Percentiles rank a stretch among this genome's conserved stretches.
phyloP scores from a whole-genome alignment of 2,329 filamentous ascomycete species.

The Samsoniella hepiali region DNA sequence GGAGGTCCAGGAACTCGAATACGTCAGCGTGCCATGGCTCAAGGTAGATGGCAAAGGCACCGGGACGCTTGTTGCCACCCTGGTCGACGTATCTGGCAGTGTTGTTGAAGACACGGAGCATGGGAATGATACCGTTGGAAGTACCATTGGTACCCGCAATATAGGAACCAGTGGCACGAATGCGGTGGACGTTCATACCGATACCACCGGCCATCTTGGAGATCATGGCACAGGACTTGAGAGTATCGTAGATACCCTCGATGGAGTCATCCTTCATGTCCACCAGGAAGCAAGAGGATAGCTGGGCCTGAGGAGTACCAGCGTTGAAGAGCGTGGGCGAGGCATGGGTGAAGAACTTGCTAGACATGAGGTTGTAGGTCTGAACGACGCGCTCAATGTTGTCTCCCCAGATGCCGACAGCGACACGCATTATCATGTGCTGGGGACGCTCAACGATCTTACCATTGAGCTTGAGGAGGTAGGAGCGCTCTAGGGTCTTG shows the following conservation, averaged over 20 bases:
- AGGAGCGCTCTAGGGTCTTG: conserved; percentile 98
- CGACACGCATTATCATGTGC: conserved; percentile 99
- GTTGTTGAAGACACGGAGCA: conserved; percentile 99
- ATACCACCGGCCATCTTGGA: conserved; percentile 99
- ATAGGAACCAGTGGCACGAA: conserved; percentile 95
- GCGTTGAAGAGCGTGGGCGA: conserved; percentile 98
- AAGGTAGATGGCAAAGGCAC: conserved; percentile 97
- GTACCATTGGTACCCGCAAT: conserved; percentile 98
- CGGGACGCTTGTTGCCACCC: conserved; percentile 97
- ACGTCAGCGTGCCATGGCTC: conserved; percentile 99
- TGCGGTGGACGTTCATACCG: conserved; percentile 92
- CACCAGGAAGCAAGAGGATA: conserved; percentile 97
- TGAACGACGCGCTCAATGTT: conserved; percentile 92
- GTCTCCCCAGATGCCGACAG: conserved; percentile 94
- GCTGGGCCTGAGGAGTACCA: conserved; percentile 87
- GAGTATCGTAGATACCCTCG: conserved; percentile 97
- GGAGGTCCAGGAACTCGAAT: conserved; percentile 93
- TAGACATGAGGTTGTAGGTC: conserved; percentile 99
- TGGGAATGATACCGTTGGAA: conserved; percentile 94
- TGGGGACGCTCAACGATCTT: conserved; percentile 97
- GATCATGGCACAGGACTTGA: conserved; percentile 99
- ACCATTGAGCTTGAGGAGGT: conserved; percentile 90
- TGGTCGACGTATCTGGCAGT: conserved; percentile 98
- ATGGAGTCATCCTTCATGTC: conserved; percentile 99
- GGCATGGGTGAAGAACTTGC: conserved; percentile 97